A percentile compares a stretch with the other conserved stretches of the same genome.
Evolutionary conservation across 1,284 basidiomycete species (phyloP).

Genomic region (Schizophyllum commune): DNA sequence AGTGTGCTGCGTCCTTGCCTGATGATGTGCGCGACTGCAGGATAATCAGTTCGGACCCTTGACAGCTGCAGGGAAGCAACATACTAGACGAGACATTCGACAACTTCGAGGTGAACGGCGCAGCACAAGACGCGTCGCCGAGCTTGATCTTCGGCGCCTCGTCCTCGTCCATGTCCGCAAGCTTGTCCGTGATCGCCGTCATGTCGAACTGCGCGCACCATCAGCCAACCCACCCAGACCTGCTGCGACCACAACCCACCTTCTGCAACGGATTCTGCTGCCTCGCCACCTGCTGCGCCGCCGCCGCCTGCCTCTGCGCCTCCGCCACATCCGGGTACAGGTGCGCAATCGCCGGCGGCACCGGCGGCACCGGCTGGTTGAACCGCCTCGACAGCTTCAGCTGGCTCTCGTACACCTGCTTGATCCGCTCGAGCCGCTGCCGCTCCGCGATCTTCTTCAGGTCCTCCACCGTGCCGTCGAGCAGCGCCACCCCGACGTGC

Average conservation of each 20-base stretch:
- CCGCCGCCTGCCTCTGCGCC: conserved; percentile 75
- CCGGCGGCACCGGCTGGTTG: conserved; percentile 86
- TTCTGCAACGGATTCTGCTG: conserved; percentile 87
- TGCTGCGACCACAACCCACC: conserved; percentile 35
- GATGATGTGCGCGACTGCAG: conserved; percentile 85
- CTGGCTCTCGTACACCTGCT: conserved; percentile 95
- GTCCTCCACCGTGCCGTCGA: conserved; percentile 89
- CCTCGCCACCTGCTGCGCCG: conserved; percentile 54
- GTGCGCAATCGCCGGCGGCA: conserved; percentile 77
- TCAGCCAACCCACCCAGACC: conserved; percentile 2
- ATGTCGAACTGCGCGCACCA: conserved; percentile 68
- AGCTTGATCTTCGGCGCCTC: conserved; percentile 96
- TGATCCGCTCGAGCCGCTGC: conserved; percentile 80
- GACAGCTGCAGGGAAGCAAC: conserved; percentile 22
- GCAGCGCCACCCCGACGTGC: conserved; percentile 87
- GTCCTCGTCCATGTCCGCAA: conserved; percentile 87
- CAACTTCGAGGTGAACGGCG: conserved; percentile 93
- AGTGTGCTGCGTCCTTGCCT: conserved; percentile 94
- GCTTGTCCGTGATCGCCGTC: conserved; percentile 77
- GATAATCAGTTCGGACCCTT: neutral
- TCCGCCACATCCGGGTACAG: conserved; percentile 85
- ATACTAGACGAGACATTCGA: conserved; percentile 87
- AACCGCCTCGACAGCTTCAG: conserved; percentile 83
- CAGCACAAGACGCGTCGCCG: conserved; percentile 93
- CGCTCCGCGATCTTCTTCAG: conserved; percentile 90